phyloP scores from a whole-genome alignment of 2,329 filamentous ascomycete species.

The Ceratocystis smalleyi region DNA sequence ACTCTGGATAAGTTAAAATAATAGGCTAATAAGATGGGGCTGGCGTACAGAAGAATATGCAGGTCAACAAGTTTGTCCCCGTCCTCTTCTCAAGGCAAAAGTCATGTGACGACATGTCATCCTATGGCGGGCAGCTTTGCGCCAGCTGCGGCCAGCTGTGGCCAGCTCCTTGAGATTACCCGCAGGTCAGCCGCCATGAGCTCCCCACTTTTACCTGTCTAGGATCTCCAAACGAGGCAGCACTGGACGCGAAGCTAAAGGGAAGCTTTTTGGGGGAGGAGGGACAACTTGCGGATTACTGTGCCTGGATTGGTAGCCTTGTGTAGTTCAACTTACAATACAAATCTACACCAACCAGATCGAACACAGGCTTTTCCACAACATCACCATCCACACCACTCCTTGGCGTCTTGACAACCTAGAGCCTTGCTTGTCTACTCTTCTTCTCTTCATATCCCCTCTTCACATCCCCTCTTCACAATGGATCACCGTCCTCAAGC shows the following conservation, averaged over 20 bases:
- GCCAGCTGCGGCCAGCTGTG: not conserved
- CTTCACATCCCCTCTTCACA: constrained; percentile 17
- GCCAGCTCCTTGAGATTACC: not conserved
- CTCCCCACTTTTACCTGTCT: not conserved
- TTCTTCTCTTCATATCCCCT: not conserved
- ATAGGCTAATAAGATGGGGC: not conserved
- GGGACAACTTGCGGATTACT: not conserved
- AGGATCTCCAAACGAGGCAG: not conserved
- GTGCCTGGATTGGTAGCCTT: not conserved
- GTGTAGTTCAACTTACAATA: not conserved
- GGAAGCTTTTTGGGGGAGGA: not conserved
- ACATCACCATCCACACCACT: not conserved
- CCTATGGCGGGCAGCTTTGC: no score
- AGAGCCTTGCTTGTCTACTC: not conserved
- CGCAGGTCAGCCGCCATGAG: not conserved
- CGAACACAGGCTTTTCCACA: not conserved
- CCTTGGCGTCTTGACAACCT: not conserved
- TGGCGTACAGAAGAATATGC: not conserved
- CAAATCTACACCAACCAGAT: not conserved
- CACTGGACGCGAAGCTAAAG: constrained; percentile 1
- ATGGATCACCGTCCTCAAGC: constrained; percentile 62
- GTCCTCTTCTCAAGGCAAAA: not conserved
- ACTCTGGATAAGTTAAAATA: no score
- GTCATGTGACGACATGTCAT: constrained; percentile 1
- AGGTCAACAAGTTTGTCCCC: not conserved